Conservation (phyloP, 1,139 yeast species). For the Candida sp. region DNA sequence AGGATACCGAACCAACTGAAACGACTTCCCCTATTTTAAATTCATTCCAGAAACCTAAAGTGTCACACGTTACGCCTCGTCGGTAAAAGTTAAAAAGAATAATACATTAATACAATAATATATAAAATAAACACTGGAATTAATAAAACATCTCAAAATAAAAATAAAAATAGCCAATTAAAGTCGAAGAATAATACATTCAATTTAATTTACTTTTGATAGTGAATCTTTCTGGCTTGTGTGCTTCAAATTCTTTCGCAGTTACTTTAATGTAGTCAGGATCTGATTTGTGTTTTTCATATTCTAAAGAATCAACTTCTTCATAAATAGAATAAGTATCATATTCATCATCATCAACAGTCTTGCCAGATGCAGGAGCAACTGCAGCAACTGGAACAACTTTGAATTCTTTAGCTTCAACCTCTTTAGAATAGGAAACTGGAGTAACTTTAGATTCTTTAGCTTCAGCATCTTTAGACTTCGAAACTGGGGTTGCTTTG, state of each 20-base stretch:
- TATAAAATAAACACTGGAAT: neutral
- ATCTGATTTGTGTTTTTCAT: conserved; percentile 37
- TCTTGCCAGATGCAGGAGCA: conserved; percentile 7
- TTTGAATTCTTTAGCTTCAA: conserved; percentile 4
- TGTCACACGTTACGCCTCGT: too few relatives aligned
- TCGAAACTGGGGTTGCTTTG: conserved; percentile 5
- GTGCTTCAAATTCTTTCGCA: conserved; percentile 31
- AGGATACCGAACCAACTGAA: neutral
- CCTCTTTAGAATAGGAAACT: conserved; percentile 7
- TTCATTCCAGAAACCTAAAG: neutral
- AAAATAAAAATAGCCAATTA: conserved; percentile 1
- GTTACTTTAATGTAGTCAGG: conserved; percentile 50
- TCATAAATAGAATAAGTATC: conserved; percentile 46
- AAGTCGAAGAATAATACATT: neutral
- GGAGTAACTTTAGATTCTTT: conserved; percentile 3
- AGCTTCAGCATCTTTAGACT: conserved; percentile 5
- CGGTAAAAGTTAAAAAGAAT: too few relatives aligned
- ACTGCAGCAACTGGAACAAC: conserved; percentile 9
- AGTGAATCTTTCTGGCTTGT: conserved; percentile 11
- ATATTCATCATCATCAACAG: conserved; percentile 17
- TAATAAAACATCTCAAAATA: conserved; percentile 1
- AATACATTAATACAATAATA: too few relatives aligned
- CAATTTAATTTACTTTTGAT: neutral
- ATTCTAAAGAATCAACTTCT: conserved; percentile 49
- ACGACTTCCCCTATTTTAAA: neutral